A percentile compares a stretch with the other conserved stretches of the same genome.
phyloP scores from a whole-genome alignment of 495 filamentous ascomycete species.

The Penicillium coffeae region DNA sequence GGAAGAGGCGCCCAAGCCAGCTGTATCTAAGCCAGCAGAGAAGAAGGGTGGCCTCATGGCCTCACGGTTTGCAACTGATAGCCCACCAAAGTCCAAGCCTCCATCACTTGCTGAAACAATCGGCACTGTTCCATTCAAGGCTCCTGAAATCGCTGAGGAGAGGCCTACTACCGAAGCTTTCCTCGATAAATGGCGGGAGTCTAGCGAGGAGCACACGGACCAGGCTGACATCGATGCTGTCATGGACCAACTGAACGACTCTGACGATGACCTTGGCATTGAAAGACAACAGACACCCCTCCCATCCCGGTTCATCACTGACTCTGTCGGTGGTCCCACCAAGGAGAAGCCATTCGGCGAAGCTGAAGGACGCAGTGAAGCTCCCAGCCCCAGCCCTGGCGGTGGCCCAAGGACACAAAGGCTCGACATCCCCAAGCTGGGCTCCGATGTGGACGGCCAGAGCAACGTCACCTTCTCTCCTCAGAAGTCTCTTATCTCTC shows the following conservation, averaged over 20 bases:
- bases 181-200: constrained; percentile 14
- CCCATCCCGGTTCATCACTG: constrained; percentile 14
- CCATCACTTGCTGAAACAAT: constrained; percentile 7
- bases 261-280: constrained; percentile 65
- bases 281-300: constrained; percentile 53
- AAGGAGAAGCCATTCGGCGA: constrained; percentile 53
- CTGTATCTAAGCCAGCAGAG: constrained; percentile 2
- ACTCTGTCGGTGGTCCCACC: constrained; percentile 45
- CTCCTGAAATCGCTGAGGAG: constrained; percentile 3
- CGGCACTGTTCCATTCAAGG: not conserved
- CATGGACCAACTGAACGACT: constrained; percentile 73
- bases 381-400: constrained; percentile 70
- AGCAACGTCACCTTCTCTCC: constrained; percentile 39
- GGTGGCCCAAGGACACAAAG: constrained; percentile 48
- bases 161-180: constrained; percentile 10
- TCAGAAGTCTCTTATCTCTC: constrained; percentile 33
- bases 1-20: constrained; percentile 5
- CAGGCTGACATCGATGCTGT: constrained; percentile 81
- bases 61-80: constrained; percentile 36
- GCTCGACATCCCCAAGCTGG: constrained; percentile 42
- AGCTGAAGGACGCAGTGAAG: constrained; percentile 60
- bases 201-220: constrained; percentile 47
- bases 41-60: constrained; percentile 32
- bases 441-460: constrained; percentile 36
- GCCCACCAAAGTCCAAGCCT: constrained; percentile 18